These are phyloP conservation scores for Botrytis paeoniae DNA, from an alignment of 2,329 filamentous ascomycete species.

Conservation along the genomic window DNA sequence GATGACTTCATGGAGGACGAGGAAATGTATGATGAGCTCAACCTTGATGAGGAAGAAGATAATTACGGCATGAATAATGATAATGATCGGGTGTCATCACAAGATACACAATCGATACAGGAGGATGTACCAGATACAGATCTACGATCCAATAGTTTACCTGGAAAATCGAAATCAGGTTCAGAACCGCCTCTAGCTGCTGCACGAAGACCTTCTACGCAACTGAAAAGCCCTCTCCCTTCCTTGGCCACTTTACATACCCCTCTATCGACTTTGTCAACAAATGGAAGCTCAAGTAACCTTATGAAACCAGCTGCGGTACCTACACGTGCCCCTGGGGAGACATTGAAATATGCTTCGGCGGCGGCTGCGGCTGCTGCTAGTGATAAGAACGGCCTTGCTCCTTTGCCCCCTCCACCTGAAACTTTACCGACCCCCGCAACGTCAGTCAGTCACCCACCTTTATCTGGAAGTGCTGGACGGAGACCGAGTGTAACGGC, in stretches of 20 bases:
- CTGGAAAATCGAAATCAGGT: constrained; percentile 51
- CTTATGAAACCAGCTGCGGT: constrained; percentile 91
- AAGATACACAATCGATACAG: constrained; percentile 88
- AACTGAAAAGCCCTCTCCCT: constrained; percentile 92
- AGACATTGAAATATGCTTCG: constrained; percentile 94
- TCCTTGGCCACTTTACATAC: constrained; percentile 86
- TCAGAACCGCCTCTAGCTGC: constrained; percentile 56
- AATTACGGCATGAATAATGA: constrained; percentile 77
- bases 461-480: constrained; percentile 42
- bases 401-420: constrained; percentile 87
- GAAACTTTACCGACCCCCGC: constrained; percentile 53
- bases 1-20: constrained; percentile 94
- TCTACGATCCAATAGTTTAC: constrained; percentile 45
- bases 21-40: constrained; percentile 89
- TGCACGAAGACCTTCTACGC: constrained; percentile 73
- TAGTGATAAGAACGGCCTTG: constrained; percentile 88
- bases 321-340: constrained; percentile 79
- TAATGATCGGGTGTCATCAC: constrained; percentile 85
- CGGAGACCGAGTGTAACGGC: constrained; percentile 55
- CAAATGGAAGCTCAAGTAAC: constrained; percentile 56
- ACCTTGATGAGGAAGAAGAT: constrained; percentile 88
- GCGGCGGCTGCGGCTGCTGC: constrained; percentile 91
- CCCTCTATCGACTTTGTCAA: constrained; percentile 52
- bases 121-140: constrained; percentile 71
- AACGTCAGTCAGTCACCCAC: constrained; percentile 39